phyloP scores from a whole-genome alignment of 2,329 filamentous ascomycete genomes.

The Fusarium secorum region DNA sequence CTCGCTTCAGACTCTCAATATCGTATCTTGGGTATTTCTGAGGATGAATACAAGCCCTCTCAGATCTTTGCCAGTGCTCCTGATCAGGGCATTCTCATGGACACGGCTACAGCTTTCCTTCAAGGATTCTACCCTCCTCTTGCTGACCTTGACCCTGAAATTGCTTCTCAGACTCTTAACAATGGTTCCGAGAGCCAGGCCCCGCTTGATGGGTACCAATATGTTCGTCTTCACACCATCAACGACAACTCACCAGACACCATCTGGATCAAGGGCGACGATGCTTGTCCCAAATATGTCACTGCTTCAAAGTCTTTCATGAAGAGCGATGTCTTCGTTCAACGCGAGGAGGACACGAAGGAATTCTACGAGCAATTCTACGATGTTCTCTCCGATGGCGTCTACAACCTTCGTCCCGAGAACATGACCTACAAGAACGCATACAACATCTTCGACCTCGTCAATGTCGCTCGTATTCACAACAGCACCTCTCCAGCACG shows the following conservation, averaged over 20 bases:
- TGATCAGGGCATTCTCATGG: constrained; percentile 45
- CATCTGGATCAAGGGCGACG: constrained; percentile 50
- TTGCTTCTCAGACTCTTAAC: constrained; percentile 43
- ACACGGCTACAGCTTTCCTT: constrained; percentile 48
- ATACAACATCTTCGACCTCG: constrained; percentile 48
- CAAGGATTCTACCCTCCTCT: constrained; percentile 49
- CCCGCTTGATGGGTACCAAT: constrained; percentile 48
- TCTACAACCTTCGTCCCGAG: constrained; percentile 44
- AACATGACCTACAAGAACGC: constrained; percentile 48
- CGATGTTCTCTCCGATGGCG: constrained; percentile 40
- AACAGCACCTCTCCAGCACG: constrained; percentile 42
- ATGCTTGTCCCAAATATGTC: constrained; percentile 44
- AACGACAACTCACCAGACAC: constrained; percentile 46
- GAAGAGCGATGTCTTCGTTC: constrained; percentile 40
- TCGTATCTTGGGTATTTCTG: constrained; percentile 46
- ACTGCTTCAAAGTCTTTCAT: constrained; percentile 40
- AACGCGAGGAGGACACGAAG: constrained; percentile 40
- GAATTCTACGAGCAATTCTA: constrained; percentile 46
- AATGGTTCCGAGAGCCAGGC: constrained; percentile 43
- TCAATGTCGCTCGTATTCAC: constrained; percentile 49
- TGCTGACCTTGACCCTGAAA: constrained; percentile 36
- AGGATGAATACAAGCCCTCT: constrained; percentile 44
- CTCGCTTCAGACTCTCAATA: constrained; percentile 38
- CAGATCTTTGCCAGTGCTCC: constrained; percentile 47
- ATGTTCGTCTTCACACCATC: constrained; percentile 44